phyloP scores from a whole-genome alignment of 768 basidiomycete genomes.

The Roridomyces roridus region DNA sequence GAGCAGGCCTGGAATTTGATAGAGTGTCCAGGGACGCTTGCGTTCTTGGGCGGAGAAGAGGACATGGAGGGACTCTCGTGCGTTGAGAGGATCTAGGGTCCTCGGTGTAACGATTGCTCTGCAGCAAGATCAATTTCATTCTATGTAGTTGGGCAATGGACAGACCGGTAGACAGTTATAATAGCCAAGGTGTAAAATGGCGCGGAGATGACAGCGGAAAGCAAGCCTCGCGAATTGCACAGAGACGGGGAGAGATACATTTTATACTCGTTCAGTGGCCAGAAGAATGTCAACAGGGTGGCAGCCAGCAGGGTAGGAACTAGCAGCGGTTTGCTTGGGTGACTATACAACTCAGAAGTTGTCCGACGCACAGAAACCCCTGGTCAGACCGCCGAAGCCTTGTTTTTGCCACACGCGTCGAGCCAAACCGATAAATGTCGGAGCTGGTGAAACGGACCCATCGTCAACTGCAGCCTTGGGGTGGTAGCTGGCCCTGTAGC shows the following conservation, averaged over 20 bases:
- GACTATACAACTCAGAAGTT: neutral
- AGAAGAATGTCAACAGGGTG: constrained; percentile 7
- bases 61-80: constrained; percentile 51
- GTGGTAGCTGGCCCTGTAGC: constrained; percentile 27
- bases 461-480: constrained; percentile 15
- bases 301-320: constrained; percentile 20
- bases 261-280: constrained; percentile 3
- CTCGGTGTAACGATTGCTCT: constrained; percentile 66
- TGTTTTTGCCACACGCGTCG: constrained; percentile 22
- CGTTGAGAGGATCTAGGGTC: constrained; percentile 54
- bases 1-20: constrained; percentile 60
- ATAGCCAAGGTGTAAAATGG: constrained; percentile 18
- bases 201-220: neutral
- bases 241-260: constrained; percentile 30
- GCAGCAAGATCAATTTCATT: neutral
- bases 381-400: constrained; percentile 23
- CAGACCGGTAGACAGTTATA: constrained; percentile 1
- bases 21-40: constrained; percentile 60
- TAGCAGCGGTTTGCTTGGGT: neutral
- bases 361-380: constrained; percentile 23
- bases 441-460: neutral
- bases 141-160: neutral
- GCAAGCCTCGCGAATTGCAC: neutral
- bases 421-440: constrained; percentile 12
- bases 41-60: constrained; percentile 67